Conservation (phyloP, 306 rosid genomes). For the Rosa chinensis region DNA sequence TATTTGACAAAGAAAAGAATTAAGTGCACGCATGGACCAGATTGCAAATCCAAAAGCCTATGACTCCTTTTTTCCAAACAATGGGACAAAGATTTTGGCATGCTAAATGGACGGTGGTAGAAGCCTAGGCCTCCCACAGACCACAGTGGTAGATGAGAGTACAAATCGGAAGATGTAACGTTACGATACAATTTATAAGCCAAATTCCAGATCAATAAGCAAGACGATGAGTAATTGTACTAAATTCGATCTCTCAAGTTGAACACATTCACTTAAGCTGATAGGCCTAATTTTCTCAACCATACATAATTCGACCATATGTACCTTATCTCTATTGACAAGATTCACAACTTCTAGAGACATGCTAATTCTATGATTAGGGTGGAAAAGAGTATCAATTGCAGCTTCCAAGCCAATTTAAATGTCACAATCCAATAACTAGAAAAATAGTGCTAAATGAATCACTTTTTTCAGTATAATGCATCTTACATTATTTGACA, state of each 20-base stretch:
- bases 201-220: not conserved
- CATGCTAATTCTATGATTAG: not conserved
- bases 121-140: not conserved
- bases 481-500: not conserved
- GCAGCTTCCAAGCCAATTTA: not conserved
- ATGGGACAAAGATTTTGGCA: constrained; percentile 1
- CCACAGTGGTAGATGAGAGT: not conserved
- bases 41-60: not conserved
- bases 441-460: not conserved
- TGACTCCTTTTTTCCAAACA: not conserved
- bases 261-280: not conserved
- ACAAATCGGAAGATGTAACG: not conserved
- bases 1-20: not conserved
- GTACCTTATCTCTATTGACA: not conserved
- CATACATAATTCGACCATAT: not conserved
- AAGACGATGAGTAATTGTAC: not conserved
- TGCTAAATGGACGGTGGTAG: not conserved
- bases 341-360: not conserved
- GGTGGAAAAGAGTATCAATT: not conserved
- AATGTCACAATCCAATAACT: not conserved
- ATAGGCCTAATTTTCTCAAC: not conserved
- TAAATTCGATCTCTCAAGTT: not conserved
- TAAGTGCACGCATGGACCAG: not conserved
- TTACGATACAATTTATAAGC: not conserved
- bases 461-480: not conserved